Percentiles rank a stretch among this genome's conserved stretches.
Conservation (phyloP, 2,329 filamentous ascomycete genomes). For the Hirsutella rhossiliensis region DNA sequence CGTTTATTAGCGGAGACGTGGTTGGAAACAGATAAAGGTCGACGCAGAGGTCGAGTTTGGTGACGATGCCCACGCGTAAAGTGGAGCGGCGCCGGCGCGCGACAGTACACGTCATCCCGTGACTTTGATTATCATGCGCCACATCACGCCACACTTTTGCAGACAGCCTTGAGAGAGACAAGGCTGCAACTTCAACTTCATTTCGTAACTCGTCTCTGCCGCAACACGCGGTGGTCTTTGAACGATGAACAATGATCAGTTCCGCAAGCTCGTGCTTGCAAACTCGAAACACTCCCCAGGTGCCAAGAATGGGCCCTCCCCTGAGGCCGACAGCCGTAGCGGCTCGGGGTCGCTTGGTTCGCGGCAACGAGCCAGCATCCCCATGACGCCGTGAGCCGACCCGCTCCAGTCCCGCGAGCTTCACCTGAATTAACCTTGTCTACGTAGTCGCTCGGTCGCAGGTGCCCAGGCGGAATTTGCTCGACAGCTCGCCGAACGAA, state of each 20-base stretch:
- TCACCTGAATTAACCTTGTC: conserved; percentile 4
- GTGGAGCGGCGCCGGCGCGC: conserved; percentile 16
- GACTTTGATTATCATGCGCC: background rate
- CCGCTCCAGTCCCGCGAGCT: background rate
- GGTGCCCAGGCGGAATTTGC: conserved; percentile 58
- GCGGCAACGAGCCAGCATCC: conserved; percentile 66
- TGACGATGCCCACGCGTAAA: conserved; percentile 20
- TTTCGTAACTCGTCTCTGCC: background rate
- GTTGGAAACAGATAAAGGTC: no score
- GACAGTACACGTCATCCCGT: conserved; percentile 5
- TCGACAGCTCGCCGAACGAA: conserved; percentile 69
- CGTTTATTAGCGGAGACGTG: no score
- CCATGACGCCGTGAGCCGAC: conserved; percentile 75
- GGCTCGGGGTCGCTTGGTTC: conserved; percentile 53
- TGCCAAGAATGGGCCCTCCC: conserved; percentile 33
- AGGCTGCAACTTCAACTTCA: background rate
- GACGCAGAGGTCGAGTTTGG: background rate
- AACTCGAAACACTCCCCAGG: conserved; percentile 28
- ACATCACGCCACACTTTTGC: background rate
- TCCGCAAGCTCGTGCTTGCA: conserved; percentile 62
- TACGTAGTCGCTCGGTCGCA: conserved; percentile 48
- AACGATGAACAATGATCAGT: conserved; percentile 89
- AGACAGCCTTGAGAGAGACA: background rate
- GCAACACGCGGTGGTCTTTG: background rate
- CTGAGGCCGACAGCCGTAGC: conserved; percentile 12